Percentiles rank a stretch among this genome's conserved stretches.
phyloP scores from a whole-genome alignment of 2,329 filamentous ascomycete genomes.

The Microsporum canis region DNA sequence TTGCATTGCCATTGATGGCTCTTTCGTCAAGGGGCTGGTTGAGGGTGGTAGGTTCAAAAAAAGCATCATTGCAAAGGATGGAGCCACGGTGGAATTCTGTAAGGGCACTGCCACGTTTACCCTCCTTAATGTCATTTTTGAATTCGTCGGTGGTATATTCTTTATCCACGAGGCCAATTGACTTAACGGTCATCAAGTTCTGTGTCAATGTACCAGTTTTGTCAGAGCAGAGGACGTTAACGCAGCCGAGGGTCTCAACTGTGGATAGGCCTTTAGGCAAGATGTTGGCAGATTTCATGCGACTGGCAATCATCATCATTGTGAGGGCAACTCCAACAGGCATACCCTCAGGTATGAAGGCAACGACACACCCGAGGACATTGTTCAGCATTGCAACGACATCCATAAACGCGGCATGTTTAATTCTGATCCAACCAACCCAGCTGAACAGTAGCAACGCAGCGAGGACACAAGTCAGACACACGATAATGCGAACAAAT shows the following conservation, averaged over 20 bases:
- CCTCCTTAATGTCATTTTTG: constrained; percentile 39
- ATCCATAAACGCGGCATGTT: constrained; percentile 59
- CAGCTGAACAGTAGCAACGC: constrained; percentile 28
- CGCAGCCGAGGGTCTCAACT: constrained; percentile 61
- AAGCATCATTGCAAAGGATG: constrained; percentile 62
- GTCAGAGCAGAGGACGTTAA: constrained; percentile 64
- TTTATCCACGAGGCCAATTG: constrained; percentile 38
- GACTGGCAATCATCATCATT: constrained; percentile 62
- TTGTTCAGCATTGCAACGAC: constrained; percentile 61
- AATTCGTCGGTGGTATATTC: not conserved
- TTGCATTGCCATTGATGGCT: constrained; percentile 62
- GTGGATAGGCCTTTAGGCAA: constrained; percentile 72
- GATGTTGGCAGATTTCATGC: constrained; percentile 66
- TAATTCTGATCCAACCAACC: constrained; percentile 57
- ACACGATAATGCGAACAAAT: constrained; percentile 59
- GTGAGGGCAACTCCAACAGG: constrained; percentile 59
- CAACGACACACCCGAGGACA: constrained; percentile 60
- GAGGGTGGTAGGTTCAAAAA: constrained; percentile 57
- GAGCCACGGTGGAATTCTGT: constrained; percentile 42
- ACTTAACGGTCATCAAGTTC: constrained; percentile 54
- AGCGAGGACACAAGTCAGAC: constrained; percentile 36
- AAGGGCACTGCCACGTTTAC: constrained; percentile 46
- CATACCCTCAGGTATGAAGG: constrained; percentile 64
- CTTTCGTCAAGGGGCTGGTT: constrained; percentile 49
- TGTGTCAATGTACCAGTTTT: constrained; percentile 52